These are phyloP conservation scores for Solanum stenotomum DNA, from an alignment of 257 asterid species.

Conservation along the genomic window DNA sequence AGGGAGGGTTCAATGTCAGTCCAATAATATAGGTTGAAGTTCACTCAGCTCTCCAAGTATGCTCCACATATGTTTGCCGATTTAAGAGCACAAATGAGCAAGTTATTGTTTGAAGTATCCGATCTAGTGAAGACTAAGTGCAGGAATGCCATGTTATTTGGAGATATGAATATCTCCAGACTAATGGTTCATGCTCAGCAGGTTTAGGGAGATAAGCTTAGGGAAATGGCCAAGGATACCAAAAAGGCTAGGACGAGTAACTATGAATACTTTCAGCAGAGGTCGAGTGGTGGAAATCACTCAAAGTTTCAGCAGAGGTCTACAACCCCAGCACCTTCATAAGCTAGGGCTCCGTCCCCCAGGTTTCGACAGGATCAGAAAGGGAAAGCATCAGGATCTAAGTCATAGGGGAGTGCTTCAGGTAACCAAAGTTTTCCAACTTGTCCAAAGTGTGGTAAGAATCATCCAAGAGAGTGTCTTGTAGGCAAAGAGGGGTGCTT, in stretches of 20 bases:
- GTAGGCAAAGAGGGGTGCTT: background rate
- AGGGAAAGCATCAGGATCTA: background rate
- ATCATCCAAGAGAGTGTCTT: background rate
- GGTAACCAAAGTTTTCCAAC: background rate
- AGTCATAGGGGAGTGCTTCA: background rate
- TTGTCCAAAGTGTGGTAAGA: background rate
- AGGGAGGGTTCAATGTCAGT: background rate
- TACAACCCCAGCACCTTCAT: background rate
- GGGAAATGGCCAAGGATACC: background rate
- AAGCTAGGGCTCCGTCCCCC: background rate
- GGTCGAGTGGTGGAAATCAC: background rate
- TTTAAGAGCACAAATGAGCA: background rate
- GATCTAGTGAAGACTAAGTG: background rate
- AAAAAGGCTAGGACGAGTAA: background rate
- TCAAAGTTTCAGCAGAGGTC: background rate
- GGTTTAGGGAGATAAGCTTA: background rate
- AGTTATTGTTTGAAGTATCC: background rate
- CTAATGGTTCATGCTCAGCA: background rate
- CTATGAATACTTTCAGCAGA: background rate
- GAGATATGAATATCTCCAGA: background rate
- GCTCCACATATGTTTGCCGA: background rate
- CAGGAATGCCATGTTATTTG: background rate
- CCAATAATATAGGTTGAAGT: background rate
- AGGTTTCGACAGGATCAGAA: background rate
- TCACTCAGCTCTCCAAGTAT: no score